Base-by-base conservation (phyloP, 1,139 yeast species). In the Yamadazyma pseudoaaseri region DNA sequence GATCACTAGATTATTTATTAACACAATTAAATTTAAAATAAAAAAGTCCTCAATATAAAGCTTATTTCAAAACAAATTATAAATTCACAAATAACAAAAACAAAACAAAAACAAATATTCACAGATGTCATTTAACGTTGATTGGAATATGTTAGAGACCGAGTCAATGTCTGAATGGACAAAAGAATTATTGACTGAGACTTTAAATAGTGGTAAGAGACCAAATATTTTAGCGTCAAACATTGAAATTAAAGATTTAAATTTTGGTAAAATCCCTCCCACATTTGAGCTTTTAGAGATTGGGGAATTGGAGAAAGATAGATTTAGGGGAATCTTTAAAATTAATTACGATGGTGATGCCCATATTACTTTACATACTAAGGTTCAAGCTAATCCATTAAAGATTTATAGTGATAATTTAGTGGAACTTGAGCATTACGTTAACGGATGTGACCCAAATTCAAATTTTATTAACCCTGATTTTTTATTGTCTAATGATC, bases 261-360 rank as follows among this genome's bases (percentile, higher is more conserved):
- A 81, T 47, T 81, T 87, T 60, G 96, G 96, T 6, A 74, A 80
- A 37, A 72, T 73, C 34, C 81, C 95, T 1, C 96, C 96, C 0
- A 70, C 72, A 37, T 78, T 86, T 44, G 96, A 86, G 57, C 83
- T 87, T 26, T 64, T 86, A 40, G 96, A 86, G 52, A 83, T 86
- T 44, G 96, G 96, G 2, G 96, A 86, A 54, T 61, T 87, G 31
- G 95, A 83, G 9, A 73, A 69, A 21, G 95, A 86, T 56, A 62
- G 87, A 42, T 87, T 86, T 51, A 67, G 95, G 38, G 96, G 96
- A 1, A 86, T 86, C 20, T 87, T 86, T 65, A 86, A 86, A 52
- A 76, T 86, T 43, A 80, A 78, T 45, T 86, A 87, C 54, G 67
- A 71, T 33, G 96, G 96, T 3, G 89, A 86, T 53, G 89, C 90